These are phyloP conservation scores for Epichloe uncinata DNA, from an alignment of 2,329 filamentous ascomycete genomes.

Conservation along the genomic window DNA sequence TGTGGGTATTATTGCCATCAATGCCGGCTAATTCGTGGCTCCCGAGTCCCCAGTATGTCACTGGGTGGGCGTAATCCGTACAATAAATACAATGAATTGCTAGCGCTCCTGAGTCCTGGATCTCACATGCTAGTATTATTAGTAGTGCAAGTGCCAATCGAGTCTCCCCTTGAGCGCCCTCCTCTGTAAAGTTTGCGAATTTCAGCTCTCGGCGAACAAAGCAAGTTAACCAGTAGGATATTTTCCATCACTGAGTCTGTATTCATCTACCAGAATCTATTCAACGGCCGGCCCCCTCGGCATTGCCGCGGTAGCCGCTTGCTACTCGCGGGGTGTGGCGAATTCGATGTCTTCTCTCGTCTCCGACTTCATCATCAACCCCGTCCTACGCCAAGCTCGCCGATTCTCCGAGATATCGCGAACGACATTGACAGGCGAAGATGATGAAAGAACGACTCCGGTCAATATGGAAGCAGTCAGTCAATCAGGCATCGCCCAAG, in stretches of 20 bases:
- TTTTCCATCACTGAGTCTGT: background rate
- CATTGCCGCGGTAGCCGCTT: background rate
- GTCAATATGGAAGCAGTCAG: slow-evolving; percentile 12
- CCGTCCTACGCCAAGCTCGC: slow-evolving; percentile 51
- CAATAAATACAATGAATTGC: too few relatives aligned
- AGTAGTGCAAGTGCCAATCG: background rate
- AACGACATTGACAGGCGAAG: slow-evolving; percentile 23
- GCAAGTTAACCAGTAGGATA: background rate
- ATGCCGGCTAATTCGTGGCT: too few relatives aligned
- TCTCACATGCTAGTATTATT: background rate
- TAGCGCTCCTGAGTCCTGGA: too few relatives aligned
- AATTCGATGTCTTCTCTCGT: slow-evolving; percentile 47
- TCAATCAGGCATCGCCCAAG: slow-evolving; percentile 14
- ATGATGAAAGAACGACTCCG: slow-evolving; percentile 14
- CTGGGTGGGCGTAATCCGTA: too few relatives aligned
- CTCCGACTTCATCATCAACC: slow-evolving; percentile 52
- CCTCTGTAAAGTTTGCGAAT: background rate
- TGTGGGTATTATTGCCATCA: too few relatives aligned
- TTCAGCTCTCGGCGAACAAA: background rate
- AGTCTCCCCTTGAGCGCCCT: background rate
- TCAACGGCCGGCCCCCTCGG: background rate
- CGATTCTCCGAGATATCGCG: slow-evolving; percentile 43
- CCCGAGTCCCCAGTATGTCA: too few relatives aligned
- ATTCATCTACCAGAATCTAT: background rate
- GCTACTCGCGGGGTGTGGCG: slow-evolving; percentile 4